These are phyloP conservation scores for Biscogniauxia mediterranea DNA, from an alignment of 2,329 filamentous ascomycete species.

Conservation along the genomic window DNA sequence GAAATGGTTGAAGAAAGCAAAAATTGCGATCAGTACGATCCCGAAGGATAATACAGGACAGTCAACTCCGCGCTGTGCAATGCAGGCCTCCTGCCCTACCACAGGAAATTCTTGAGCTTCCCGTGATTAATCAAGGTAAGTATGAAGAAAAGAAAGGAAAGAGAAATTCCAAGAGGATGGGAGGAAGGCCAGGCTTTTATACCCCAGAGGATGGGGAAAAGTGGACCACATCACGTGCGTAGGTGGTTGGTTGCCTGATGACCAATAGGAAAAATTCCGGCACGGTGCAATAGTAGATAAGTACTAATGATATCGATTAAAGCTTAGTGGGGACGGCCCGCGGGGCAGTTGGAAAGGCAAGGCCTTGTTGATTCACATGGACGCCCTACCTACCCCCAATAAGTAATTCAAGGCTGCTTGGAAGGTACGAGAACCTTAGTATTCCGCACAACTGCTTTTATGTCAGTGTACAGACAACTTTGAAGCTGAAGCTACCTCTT, in stretches of 20 bases:
- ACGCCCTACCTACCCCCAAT: not conserved
- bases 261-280: too few species aligned
- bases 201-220: too few species aligned
- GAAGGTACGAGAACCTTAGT: not conserved
- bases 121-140: conserved; percentile 48
- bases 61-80: conserved; percentile 52
- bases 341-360: not conserved
- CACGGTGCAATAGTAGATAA: not conserved
- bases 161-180: not conserved
- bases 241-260: not conserved
- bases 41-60: conserved; percentile 50
- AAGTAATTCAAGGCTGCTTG: not conserved
- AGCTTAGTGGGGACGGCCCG: not conserved
- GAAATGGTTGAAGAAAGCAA: conserved; percentile 37
- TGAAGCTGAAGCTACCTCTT: too few species aligned
- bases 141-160: conserved; percentile 40
- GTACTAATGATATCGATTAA: not conserved
- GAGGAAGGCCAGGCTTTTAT: not conserved
- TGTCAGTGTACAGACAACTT: too few species aligned
- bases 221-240: not conserved
- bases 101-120: conserved; percentile 44
- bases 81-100: conserved; percentile 48
- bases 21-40: conserved; percentile 51
- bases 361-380: too few species aligned
- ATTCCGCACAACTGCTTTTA: too few species aligned